Evolutionary conservation across 805 yeast species (phyloP).

Genomic region (Candida peoriensis): DNA sequence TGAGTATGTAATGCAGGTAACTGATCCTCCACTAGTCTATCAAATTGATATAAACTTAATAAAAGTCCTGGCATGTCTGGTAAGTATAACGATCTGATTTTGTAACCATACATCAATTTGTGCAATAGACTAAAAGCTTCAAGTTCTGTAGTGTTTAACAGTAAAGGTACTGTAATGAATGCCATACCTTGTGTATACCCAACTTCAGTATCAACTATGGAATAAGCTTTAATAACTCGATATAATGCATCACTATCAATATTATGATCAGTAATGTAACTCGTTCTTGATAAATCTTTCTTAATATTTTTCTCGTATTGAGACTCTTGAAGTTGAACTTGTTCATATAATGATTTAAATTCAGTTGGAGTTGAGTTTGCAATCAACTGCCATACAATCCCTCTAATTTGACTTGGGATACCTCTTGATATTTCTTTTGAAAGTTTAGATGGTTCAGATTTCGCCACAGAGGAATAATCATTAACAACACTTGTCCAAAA

Average conservation of each 20-base stretch:
- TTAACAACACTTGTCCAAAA: conserved; percentile 84
- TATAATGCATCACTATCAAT: conserved; percentile 61
- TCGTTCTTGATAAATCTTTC: conserved; percentile 81
- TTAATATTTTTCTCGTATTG: conserved; percentile 71
- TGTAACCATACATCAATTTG: conserved; percentile 78
- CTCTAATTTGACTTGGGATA: conserved; percentile 79
- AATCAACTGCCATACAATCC: conserved; percentile 89
- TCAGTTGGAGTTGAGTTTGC: conserved; percentile 65
- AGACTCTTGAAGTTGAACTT: conserved; percentile 47
- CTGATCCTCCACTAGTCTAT: conserved; percentile 73
- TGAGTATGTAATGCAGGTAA: conserved; percentile 73
- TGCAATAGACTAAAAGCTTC: conserved; percentile 83
- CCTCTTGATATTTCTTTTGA: conserved; percentile 64
- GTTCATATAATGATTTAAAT: conserved; percentile 27
- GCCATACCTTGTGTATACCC: conserved; percentile 99
- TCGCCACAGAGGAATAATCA: conserved; percentile 66
- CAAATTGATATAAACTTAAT: conserved; percentile 81
- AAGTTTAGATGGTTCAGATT: conserved; percentile 53
- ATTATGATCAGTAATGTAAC: conserved; percentile 55
- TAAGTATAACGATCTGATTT: conserved; percentile 68
- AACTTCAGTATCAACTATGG: conserved; percentile 83
- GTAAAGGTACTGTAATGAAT: conserved; percentile 78
- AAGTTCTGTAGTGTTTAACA: conserved; percentile 73
- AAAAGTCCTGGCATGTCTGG: conserved; percentile 95
- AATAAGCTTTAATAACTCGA: conserved; percentile 77